Percentiles rank a stretch among this genome's conserved stretches.
phyloP scores from a whole-genome alignment of 331 rosid genomes.

The Rosa hybrid region DNA sequence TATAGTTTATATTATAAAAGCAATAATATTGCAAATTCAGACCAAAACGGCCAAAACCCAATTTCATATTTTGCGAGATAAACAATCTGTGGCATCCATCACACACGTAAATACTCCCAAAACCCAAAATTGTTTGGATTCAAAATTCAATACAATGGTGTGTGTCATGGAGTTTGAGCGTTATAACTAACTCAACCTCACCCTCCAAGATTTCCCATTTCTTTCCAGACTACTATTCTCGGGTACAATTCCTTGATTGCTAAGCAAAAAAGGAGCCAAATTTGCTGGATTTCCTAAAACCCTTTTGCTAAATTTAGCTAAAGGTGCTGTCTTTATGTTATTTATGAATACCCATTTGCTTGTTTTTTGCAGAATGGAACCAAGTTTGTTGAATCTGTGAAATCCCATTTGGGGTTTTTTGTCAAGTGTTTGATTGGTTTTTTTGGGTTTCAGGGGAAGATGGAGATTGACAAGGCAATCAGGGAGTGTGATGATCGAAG shows the following conservation, averaged over 20 bases:
- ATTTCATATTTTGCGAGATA: conserved; percentile 30
- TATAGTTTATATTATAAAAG: background rate
- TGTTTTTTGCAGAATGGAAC: background rate
- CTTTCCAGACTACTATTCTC: background rate
- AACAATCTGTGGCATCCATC: conserved; percentile 44
- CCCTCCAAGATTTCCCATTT: conserved; percentile 21
- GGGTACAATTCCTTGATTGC: conserved; percentile 29
- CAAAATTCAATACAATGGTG: background rate
- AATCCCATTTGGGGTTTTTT: background rate
- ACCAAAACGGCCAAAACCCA: background rate
- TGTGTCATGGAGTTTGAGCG: conserved; percentile 15
- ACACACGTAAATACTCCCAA: conserved; percentile 34
- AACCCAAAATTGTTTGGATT: conserved; percentile 25
- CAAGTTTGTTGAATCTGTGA: conserved; percentile 20
- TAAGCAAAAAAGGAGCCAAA: conserved; percentile 6
- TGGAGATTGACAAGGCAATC: conserved; percentile 96
- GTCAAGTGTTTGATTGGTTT: conserved; percentile 14
- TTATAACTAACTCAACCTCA: conserved; percentile 13
- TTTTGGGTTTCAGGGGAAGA: conserved; percentile 41
- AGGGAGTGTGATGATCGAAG: conserved; percentile 80
- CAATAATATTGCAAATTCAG: background rate
- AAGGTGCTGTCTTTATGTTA: background rate
- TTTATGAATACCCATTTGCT: conserved; percentile 27
- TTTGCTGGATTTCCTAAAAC: conserved; percentile 8
- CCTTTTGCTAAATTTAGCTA: conserved; percentile 21